These are phyloP conservation scores for Penicillium sp. DNA, from an alignment of 2,329 filamentous ascomycete genomes.

Conservation along the genomic window DNA sequence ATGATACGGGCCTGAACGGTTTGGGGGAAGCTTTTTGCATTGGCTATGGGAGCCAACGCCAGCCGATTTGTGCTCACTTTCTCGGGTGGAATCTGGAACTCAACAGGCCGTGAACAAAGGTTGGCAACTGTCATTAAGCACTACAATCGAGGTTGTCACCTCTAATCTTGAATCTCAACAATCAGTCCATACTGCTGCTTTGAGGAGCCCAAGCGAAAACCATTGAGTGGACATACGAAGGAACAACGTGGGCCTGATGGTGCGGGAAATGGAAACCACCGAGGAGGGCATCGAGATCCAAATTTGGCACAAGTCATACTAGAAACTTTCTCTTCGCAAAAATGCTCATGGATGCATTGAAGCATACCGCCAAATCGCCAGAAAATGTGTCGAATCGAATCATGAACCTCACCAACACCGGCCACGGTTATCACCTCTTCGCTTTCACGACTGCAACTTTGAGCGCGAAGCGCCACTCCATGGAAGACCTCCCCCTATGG, in stretches of 20 bases:
- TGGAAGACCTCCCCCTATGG: conserved; percentile 9
- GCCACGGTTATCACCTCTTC: conserved; percentile 24
- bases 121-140: conserved; percentile 2
- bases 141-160: background rate
- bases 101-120: conserved; percentile 31
- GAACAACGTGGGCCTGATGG: conserved; percentile 40
- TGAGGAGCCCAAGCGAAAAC: conserved; percentile 18
- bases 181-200: conserved; percentile 28
- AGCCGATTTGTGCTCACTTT: conserved; percentile 39
- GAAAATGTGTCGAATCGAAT: conserved; percentile 6
- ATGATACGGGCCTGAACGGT: conserved; percentile 38
- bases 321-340: conserved; percentile 37
- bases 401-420: conserved; percentile 13
- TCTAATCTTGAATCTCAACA: conserved; percentile 34
- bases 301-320: conserved; percentile 38
- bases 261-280: conserved; percentile 22
- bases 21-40: conserved; percentile 37
- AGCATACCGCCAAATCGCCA: background rate
- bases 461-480: conserved; percentile 9
- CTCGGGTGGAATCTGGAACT: conserved; percentile 38
- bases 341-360: conserved; percentile 27
- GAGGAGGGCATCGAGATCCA: conserved; percentile 34
- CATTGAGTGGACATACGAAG: conserved; percentile 34
- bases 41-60: conserved; percentile 37
- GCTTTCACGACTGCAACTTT: conserved; percentile 29